phyloP scores from a whole-genome alignment of 768 basidiomycete genomes.

The Leccinum imitatum region DNA sequence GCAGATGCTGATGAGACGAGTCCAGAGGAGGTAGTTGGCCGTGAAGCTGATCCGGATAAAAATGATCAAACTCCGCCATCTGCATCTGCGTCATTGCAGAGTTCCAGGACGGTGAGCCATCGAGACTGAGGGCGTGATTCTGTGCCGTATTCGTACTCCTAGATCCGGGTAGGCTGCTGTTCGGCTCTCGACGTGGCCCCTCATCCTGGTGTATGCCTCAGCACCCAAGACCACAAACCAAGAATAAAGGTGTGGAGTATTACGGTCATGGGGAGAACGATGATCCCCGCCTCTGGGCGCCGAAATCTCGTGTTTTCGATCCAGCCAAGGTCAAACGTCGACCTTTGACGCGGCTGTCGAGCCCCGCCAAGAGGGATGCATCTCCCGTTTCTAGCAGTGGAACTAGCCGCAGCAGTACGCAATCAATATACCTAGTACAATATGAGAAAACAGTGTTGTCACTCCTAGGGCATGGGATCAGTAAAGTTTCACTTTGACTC shows the following conservation, averaged over 20 bases:
- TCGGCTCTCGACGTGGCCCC: conserved; percentile 40
- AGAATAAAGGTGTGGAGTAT: conserved; percentile 22
- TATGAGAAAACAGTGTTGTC: conserved; percentile 26
- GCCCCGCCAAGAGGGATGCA: conserved; percentile 15
- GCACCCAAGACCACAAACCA: conserved; percentile 8
- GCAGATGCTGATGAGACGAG: conserved; percentile 48
- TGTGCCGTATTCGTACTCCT: conserved; percentile 64
- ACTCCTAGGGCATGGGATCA: conserved; percentile 14
- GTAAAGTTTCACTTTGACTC: background rate
- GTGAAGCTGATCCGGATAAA: conserved; percentile 41
- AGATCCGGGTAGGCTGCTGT: conserved; percentile 29
- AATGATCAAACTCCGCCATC: conserved; percentile 46
- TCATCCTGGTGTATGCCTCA: conserved; percentile 33
- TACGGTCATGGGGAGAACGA: conserved; percentile 8
- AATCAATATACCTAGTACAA: conserved; percentile 30
- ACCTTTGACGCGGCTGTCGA: conserved; percentile 24
- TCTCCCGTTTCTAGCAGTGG: background rate
- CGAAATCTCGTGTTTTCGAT: conserved; percentile 25
- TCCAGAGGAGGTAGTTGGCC: conserved; percentile 45
- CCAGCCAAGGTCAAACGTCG: conserved; percentile 27
- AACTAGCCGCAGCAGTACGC: background rate
- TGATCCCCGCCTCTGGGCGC: conserved; percentile 31
- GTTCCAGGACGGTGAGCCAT: conserved; percentile 82
- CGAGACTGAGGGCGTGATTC: conserved; percentile 80
- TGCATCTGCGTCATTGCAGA: conserved; percentile 73